These are phyloP conservation scores for Cicer cuneatum DNA, from an alignment of 306 rosid species.

Conservation along the genomic window DNA sequence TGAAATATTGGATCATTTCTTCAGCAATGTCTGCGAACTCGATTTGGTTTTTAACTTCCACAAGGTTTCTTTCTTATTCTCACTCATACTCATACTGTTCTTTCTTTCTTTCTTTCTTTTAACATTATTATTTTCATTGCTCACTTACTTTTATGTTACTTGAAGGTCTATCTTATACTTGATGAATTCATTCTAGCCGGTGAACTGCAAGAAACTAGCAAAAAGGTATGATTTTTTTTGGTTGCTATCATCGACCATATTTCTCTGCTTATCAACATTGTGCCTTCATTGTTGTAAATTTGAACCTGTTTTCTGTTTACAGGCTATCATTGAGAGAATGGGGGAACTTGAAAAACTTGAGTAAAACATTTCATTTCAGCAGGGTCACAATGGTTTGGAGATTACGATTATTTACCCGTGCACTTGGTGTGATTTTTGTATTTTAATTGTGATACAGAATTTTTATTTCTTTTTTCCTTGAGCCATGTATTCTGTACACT, in stretches of 20 bases:
- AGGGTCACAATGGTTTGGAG: conserved; percentile 35
- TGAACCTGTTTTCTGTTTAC: conserved; percentile 34
- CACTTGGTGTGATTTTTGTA: conserved; percentile 40
- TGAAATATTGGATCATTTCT: conserved; percentile 94
- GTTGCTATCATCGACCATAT: background rate
- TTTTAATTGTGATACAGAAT: conserved; percentile 45
- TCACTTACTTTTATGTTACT: conserved; percentile 27
- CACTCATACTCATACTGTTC: too few relatives aligned
- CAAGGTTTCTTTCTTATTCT: conserved; percentile 69
- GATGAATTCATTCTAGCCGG: conserved; percentile 67
- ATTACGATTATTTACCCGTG: conserved; percentile 29
- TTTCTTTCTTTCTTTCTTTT: too few relatives aligned
- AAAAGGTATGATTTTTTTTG: conserved; percentile 52
- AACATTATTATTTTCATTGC: conserved; percentile 6
- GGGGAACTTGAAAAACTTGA: conserved; percentile 64
- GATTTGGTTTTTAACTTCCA: conserved; percentile 94
- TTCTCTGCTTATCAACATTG: conserved; percentile 31
- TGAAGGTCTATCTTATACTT: conserved; percentile 65
- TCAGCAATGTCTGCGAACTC: conserved; percentile 92
- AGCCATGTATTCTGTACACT: conserved; percentile 44
- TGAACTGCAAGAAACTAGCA: conserved; percentile 66
- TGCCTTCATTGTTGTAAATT: conserved; percentile 20
- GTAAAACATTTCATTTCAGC: conserved; percentile 25
- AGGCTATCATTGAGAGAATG: conserved; percentile 67
- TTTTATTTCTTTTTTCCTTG: conserved; percentile 30